Evolutionary conservation across 108 stramenopile genomes (phyloP), one percentile per base, ranked within the genome.

Genomic region (Discostella stelligeroides): DNA sequence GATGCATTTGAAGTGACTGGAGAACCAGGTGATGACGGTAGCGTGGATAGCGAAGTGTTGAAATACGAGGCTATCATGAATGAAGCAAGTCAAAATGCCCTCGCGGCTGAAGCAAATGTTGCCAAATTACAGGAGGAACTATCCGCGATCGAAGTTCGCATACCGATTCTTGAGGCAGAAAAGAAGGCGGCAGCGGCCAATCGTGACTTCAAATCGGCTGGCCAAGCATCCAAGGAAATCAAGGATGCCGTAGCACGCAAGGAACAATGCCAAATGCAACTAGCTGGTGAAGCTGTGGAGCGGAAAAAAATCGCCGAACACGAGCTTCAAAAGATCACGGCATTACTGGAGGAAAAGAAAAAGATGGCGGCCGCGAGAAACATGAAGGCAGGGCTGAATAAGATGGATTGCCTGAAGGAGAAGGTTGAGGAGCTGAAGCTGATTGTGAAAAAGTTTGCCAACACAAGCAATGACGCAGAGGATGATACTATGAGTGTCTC

Each of bases 181-280:
- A 96, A 96, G 70, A 89, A 89, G 53, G 60, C 65, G 18, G 89
- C 89, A 9, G 95, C 89, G 5, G 81, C 86, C 9, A 80, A 73
- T 38, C 79, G 92, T 20, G 91, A 96, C 80, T 96, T 93, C 79
- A 92, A 93, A 72, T 70, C 83, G 6, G 95, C 92, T 23, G 86
- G 84, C 1, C 86, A 90, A 46, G 89, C 83, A 7, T 92, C 88
- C 18, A 96, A 96, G 63, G 92, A 93, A 59, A 90, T 92, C 30
- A 96, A 96, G 55, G 92, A 94, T 60, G 83, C 85, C 12, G 57
- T 78, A 18, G 72, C 82, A 27, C 82, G 89, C 37, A 77, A 88
- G 27, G 75, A 88, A 62, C 79, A 89, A 41, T 84, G 76, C 42
- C 65, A 87, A 50, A 83, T 80, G 50, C 84, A 90, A 24, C 54